Base-by-base conservation (phyloP, 163 green algal genomes). In the Chlamydomonas reinhardtii region DNA sequence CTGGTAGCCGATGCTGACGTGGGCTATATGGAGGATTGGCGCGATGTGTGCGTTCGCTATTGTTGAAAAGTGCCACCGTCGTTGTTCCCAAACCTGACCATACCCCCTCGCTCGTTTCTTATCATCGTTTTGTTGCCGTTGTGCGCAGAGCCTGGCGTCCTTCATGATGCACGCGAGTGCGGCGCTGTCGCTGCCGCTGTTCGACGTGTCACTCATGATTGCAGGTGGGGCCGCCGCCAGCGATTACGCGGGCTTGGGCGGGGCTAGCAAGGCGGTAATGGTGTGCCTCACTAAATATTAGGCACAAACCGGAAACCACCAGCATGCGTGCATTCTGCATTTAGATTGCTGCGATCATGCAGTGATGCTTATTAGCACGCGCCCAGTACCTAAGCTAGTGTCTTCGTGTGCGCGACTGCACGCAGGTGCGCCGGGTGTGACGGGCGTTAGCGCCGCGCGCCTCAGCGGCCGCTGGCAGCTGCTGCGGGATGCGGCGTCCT, bases 141-240 rank as follows among this genome's bases (percentile, higher is more conserved):
- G 2, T 24, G 14, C 61, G 8, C 78, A 86, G 80, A 80, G 24
- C 70, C 56, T 86, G 70, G 82, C 82, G 5, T 12, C 24, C 9
- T 82, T 87, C 72, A 82, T 87, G 82, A 82, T 82, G 27, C 22
- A 9, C 17, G 61, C 37, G 22, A 76, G 69, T n/a, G 4, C 39
- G 4, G 37, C n/a, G 37, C 82, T 87, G 29, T 16, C 22, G 4
- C 39, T 87, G 82, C 61, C 82, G 59, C 82, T 87, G 2, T 87
- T 87, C 31, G 82, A 87, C 25, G 82, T 82, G 37, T 25, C 82
- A 4, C 61, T 87, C n/a, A 75, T 87, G 61, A 87, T 87, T 32
- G 82, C 82, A 6, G 82, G 82, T 87, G 61, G 3, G 76, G 4
- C 1, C 0, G 69, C 22, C 2, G 9, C 22, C 6, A 2, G 48